These are phyloP conservation scores for Ceratobasidium sp. DNA, from an alignment of 1,284 basidiomycete species.

Conservation along the genomic window DNA sequence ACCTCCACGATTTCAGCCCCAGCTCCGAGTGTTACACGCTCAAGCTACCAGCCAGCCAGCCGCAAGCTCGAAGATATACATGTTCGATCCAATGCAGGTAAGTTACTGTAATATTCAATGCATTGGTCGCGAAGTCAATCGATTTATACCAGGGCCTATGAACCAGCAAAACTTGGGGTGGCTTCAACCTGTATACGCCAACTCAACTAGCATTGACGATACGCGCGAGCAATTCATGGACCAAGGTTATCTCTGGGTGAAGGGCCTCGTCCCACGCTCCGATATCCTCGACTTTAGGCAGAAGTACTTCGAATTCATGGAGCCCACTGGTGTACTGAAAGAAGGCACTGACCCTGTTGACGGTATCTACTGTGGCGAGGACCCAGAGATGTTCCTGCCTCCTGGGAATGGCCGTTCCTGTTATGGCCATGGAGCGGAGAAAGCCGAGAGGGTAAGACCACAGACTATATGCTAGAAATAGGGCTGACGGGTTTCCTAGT, in stretches of 20 bases:
- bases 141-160: conserved; percentile 1
- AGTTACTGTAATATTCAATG: not conserved
- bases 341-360: conserved; percentile 13
- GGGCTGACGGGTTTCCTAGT: not conserved
- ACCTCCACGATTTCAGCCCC: not conserved
- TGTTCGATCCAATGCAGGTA: conserved; percentile 6
- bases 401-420: conserved; percentile 10
- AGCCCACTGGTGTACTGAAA: conserved; percentile 20
- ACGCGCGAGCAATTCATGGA: conserved; percentile 23
- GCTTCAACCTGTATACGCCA: conserved; percentile 29
- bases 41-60: not conserved
- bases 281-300: conserved; percentile 16
- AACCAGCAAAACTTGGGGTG: conserved; percentile 10
- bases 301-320: conserved; percentile 27
- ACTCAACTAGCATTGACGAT: conserved; percentile 16
- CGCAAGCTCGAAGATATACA: conserved; percentile 2
- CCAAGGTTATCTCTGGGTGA: conserved; percentile 24
- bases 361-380: conserved; percentile 12
- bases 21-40: not conserved
- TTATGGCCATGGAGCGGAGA: not conserved
- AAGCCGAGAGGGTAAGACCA: not conserved
- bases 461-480: not conserved
- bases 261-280: conserved; percentile 14
- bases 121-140: not conserved
- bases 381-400: conserved; percentile 19